A percentile compares a stretch with the other conserved stretches of the same genome.
Evolutionary conservation across 2,329 filamentous ascomycete species (phyloP).

Genomic region (Fusarium pseudograminearum): DNA sequence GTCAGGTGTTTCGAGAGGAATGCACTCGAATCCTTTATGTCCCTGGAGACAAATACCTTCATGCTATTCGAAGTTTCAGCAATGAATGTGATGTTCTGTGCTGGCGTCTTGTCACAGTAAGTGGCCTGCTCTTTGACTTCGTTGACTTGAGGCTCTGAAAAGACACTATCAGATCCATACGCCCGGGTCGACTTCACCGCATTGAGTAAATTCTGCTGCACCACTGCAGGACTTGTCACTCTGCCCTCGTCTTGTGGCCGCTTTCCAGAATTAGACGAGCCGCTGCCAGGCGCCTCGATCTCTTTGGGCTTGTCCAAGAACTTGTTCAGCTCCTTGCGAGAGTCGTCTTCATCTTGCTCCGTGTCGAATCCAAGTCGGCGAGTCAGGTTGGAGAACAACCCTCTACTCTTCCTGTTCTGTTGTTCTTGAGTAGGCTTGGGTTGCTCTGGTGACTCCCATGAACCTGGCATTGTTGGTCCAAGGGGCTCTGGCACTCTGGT

Average conservation of each 20-base stretch:
- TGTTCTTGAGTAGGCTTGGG: constrained; percentile 50
- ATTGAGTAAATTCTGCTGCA: constrained; percentile 79
- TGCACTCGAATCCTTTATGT: constrained; percentile 58
- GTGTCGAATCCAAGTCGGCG: constrained; percentile 76
- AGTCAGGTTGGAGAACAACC: constrained; percentile 76
- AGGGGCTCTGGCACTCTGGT: constrained; percentile 58
- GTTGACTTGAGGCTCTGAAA: constrained; percentile 76
- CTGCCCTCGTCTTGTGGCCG: constrained; percentile 59
- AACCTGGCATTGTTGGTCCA: constrained; percentile 74
- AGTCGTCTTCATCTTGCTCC: constrained; percentile 56
- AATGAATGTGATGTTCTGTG: constrained; percentile 77
- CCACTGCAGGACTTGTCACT: constrained; percentile 69
- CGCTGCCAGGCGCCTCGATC: constrained; percentile 33
- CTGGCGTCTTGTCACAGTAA: constrained; percentile 84
- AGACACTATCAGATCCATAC: constrained; percentile 79
- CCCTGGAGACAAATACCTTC: constrained; percentile 76
- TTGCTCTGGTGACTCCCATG: constrained; percentile 76
- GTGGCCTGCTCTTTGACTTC: constrained; percentile 84
- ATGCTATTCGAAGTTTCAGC: constrained; percentile 78
- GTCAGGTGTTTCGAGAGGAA: constrained; percentile 73
- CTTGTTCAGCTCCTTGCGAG: constrained; percentile 58
- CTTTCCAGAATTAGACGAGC: constrained; percentile 27
- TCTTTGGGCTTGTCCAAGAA: constrained; percentile 55
- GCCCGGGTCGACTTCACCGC: constrained; percentile 83
- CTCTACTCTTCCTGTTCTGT: constrained; percentile 59